Evolutionary conservation across 2,329 filamentous ascomycete species (phyloP), one percentile per base, ranked within the genome.

Genomic region (Aureobasidium melanogenum): DNA sequence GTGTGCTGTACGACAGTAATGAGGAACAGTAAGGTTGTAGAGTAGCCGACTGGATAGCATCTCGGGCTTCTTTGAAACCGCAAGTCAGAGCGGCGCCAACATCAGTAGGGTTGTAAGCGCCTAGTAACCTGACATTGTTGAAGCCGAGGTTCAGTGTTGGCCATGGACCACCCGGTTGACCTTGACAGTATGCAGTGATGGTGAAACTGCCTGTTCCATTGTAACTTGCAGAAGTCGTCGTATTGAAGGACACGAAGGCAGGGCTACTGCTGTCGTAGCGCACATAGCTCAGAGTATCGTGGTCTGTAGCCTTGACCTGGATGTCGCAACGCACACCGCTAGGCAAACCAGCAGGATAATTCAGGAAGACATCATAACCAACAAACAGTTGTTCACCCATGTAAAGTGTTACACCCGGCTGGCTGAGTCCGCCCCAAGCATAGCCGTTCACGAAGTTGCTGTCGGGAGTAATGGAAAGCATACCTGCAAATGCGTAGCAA

Each of bases 121-220:
- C 48, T 6, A 61, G n/a, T 9, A 61, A 22, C 24, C 50, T 44
- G 24, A 56, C 50, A 24, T 61, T 61, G 50, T 61, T 61, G 30
- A 55, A 61, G 32, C 50, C 59, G 3, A 56, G 30, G 6, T 47
- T 55, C 1, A 61, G 12, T n/a, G n/a, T n/a, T 19, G 50, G 59
- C 59, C 50, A 61, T 22, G 41, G 41, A 36, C 59, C 59, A 26
- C 34, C 41, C 2, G 50, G 44, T 32, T 61, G 51, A 2, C 59
- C 59, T 15, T 52, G 46, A 30, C 59, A 61, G 39, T 48, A 56
- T 15, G 59, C 36, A 9, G 59, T 61, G 26, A 55, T 55, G 1
- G 50, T 38, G 30, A 55, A 54, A 28, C 46, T 61, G 28, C 59
- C 59, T 2, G 59, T 61, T 19, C 59, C 59, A 30, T 61, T 61